Base-by-base conservation (phyloP, 2,329 filamentous ascomycete genomes). In the Sporothrix globosa region DNA sequence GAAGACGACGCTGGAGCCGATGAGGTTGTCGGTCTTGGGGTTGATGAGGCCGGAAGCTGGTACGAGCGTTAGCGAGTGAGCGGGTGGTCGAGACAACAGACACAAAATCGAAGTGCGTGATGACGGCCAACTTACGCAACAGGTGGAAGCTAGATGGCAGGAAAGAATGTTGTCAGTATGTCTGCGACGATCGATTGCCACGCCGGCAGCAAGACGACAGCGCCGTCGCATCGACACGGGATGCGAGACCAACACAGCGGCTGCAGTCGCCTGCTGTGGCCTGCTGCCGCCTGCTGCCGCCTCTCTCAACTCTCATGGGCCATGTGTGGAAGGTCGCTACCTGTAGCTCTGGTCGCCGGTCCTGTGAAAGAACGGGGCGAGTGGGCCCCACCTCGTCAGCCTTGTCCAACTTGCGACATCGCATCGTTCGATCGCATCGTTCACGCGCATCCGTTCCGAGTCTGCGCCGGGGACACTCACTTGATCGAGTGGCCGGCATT, bases 1-100 rank as follows among this genome's bases (percentile, higher is more conserved):
- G 74, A 92, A 88, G 72, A 92, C 87, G 53, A 87, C 85, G 61
- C 84, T 90, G 65, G 89, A 90, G 72, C 91, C 91, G 77, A 94
- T 90, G 70, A 94, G 82, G 81, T 93, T 94, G 75, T 88, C 84
- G 78, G 87, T 91, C 56, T 82, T 82, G 7, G 90, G 89, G 77
- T 91, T 92, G 74, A 94, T 84, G 72, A 94, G 85, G 72, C 92
- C 92, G 70, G 88, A 91, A 30, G 89, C 73, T 74, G 50, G 17
- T 3, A 11, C 1, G 5, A 21, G 58, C 24, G 44, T 50, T n/a
- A 48, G 44, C 17, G 1, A 34, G 6, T n/a, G 30, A 13, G 1
- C 58, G 39, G 19, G 39, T 13, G 11, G 10, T 44, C 41, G 41
- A n/a, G 5, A 46, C 6, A n/a, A 39, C 7, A 21, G 0, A 24